Evolutionary conservation across 2,329 filamentous ascomycete genomes (phyloP), one percentile per base, ranked within the genome.

Genomic region (Coniochaeta hoffmannii): DNA sequence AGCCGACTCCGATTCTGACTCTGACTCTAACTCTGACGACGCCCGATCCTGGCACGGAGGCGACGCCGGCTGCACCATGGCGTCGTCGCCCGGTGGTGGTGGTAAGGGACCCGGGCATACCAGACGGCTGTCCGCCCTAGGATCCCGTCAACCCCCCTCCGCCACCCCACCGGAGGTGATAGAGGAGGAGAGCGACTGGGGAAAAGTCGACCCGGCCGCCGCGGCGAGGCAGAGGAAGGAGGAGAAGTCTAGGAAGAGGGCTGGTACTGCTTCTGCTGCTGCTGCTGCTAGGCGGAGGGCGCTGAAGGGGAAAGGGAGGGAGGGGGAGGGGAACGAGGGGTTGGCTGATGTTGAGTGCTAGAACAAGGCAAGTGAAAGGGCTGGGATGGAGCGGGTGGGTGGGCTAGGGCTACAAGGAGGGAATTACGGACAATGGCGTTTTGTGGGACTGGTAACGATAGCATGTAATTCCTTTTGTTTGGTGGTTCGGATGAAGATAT

Each of bases 51-150:
- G 22, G 22, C 12, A 24, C 3, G 41, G 41, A 5, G 41, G 41
- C 11, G 41, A 28, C 12, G 17, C 36, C 12, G 11, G 22, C 17
- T 3, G 17, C 17, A 22, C 17, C 10, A 10, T 15, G 22, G 4
- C 15, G 41, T 46, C 19, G 31, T n/a, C 38, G 31, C 51, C 34
- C 26, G 38, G 26, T n/a, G n/a, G n/a, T n/a, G n/a, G n/a, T n/a
- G n/a, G n/a, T 31, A 36, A 4, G 19, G 26, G 35, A n/a, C 15
- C 19, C 26, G 50, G 49, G 17, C 34, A 36, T 14, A 56, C 53
- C 1, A 57, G 52, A 17, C 57, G 58, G 28, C 26, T 58, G n/a
- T 57, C 55, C 36, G 56, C 57, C 1, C 50, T 59, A 6, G 53
- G 41, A n/a, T 44, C 36, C 2, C 19, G 50, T 30, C 22, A 44